Percentiles rank a stretch among this genome's conserved stretches.
phyloP scores from a whole-genome alignment of 1,139 yeast genomes.

The Scheffersomyces quercinus region DNA sequence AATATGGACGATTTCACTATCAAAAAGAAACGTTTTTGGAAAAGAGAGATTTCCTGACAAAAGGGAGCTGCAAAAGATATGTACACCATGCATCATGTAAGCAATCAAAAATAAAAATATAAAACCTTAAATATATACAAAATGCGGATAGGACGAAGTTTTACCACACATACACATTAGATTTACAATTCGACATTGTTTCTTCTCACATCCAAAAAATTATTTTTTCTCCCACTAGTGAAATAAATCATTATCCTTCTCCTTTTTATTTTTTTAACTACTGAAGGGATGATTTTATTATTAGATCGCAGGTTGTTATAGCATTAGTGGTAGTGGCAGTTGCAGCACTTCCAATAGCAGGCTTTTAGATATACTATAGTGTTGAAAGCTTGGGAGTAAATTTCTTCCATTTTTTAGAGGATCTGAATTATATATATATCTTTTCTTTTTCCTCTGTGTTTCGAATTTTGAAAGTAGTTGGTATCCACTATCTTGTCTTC shows the following conservation, averaged over 20 bases:
- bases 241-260: neutral
- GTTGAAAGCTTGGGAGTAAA: no score
- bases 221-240: neutral
- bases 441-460: constrained; percentile 3
- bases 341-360: neutral
- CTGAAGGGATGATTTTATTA: neutral
- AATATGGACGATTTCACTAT: no score
- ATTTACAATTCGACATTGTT: neutral
- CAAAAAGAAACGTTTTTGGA: no score
- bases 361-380: no score
- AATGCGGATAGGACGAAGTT: constrained; percentile 9
- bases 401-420: neutral
- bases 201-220: neutral
- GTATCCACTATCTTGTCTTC: neutral
- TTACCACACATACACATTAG: neutral
- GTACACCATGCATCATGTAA: constrained; percentile 1
- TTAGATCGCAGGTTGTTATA: constrained; percentile 8
- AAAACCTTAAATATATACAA: neutral
- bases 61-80: no score
- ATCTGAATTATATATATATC: constrained; percentile 7
- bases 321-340: constrained; percentile 1
- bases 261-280: neutral
- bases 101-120: neutral
- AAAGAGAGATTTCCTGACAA: no score
- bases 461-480: neutral